phyloP scores from a whole-genome alignment of 2,329 filamentous ascomycete genomes.

The Didymella pinodella region DNA sequence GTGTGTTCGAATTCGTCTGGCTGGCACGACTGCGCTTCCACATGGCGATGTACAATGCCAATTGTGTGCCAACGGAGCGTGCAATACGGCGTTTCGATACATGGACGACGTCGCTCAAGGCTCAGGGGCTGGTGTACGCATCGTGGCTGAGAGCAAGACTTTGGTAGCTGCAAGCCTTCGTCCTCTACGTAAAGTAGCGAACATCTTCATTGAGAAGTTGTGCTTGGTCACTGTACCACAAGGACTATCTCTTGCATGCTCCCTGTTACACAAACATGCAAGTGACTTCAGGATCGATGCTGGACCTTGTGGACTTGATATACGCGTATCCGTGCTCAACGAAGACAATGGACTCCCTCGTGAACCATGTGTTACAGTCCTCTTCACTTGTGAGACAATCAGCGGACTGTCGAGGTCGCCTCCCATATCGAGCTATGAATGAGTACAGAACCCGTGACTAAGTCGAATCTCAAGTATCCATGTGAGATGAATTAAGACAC shows the following conservation, averaged over 20 bases:
- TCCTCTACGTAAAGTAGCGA: background rate
- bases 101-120: constrained; percentile 4
- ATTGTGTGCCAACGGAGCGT: background rate
- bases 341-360: background rate
- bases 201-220: background rate
- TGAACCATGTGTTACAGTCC: background rate
- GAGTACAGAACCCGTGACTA: background rate
- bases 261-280: background rate
- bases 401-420: background rate
- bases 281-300: background rate
- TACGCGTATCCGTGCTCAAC: background rate
- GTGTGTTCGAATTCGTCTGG: background rate
- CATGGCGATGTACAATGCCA: background rate
- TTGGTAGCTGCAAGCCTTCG: background rate
- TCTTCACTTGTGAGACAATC: background rate
- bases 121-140: constrained; percentile 10
- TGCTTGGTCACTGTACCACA: background rate
- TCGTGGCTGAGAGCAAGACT: background rate
- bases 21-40: constrained; percentile 4
- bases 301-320: background rate
- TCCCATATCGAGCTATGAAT: background rate
- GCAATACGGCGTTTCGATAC: background rate
- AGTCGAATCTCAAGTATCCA: background rate
- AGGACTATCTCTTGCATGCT: background rate
- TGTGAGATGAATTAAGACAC: background rate